Evolutionary conservation across 805 yeast species (phyloP), one percentile per base, ranked within the genome.

Genomic region (Hanseniaspora guilliermondii): DNA sequence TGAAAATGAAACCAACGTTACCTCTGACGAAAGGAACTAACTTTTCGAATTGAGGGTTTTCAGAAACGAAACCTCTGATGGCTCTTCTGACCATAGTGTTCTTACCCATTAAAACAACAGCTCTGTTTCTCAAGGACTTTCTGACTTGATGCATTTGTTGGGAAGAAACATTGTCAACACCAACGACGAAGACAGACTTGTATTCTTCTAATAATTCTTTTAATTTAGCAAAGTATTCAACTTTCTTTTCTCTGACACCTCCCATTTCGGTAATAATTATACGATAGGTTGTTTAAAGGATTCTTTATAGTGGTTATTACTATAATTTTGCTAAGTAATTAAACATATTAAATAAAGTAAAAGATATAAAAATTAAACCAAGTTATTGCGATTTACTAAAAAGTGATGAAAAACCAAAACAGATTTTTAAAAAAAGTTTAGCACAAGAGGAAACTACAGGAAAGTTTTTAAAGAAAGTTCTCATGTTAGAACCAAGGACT

Each of bases 11-110:
- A 82, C 99, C 99, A 78, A 93, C 89, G 80, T 93, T 93, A 77
- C 98, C 99, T 76, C 75, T 87, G 74, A 94, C 81, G 79, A 76
- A 84, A 65, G 98, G 97, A 76, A 93, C 78, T 68, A 93, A 75
- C 75, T 84, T 88, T 80, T 93, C 98, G 72, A 73, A 85, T 68
- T 93, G 97, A 73, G 97, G 97, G 76, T 87, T 80, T 73, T 91
- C 97, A 69, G 83, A 53, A 65, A 89, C 71, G 83, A 87, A 87
- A 69, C 88, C 93, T 79, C 98, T 88, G 81, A 93, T 78, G 72
- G 98, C 99, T 79, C 97, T 88, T 81, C 99, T 87, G 65, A 93
- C 96, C 97, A 93, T 91, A 82, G 99, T 93, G 96, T 93, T 93
- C 86, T 93, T 93, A 80, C 99, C 99, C 98, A 93, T 93, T 70